These are phyloP conservation scores for Rubroboletus satanas DNA, from an alignment of 768 basidiomycete species.

Conservation along the genomic window DNA sequence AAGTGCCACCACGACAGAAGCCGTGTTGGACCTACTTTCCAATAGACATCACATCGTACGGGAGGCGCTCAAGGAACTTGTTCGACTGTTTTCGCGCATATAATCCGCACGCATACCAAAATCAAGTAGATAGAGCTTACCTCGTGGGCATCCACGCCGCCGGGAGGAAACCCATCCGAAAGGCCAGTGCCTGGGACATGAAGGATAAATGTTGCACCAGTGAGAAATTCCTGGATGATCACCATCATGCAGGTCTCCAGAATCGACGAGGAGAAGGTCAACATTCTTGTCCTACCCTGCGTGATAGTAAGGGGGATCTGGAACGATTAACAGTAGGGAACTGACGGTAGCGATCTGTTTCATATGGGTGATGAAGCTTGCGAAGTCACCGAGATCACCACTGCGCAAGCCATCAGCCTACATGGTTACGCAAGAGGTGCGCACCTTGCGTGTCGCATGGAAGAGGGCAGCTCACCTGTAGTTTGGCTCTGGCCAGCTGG, in stretches of 20 bases:
- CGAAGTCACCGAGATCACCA: conserved; percentile 76
- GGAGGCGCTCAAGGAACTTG: conserved; percentile 64
- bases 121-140: conserved; percentile 34
- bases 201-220: not conserved
- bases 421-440: not conserved
- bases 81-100: conserved; percentile 48
- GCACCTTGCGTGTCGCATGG: not conserved
- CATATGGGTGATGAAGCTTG: conserved; percentile 84
- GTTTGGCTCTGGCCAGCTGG: conserved; percentile 69
- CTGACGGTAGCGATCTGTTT: conserved; percentile 63
- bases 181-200: conserved; percentile 62
- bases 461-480: conserved; percentile 46
- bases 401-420: conserved; percentile 19
- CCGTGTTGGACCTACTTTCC: conserved; percentile 60
- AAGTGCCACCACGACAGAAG: too few relatives aligned
- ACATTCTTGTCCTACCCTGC: conserved; percentile 56
- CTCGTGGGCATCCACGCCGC: conserved; percentile 69
- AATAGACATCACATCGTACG: conserved; percentile 80
- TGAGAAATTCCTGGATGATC: not conserved
- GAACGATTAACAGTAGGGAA: not conserved
- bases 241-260: conserved; percentile 77
- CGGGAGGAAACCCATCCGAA: conserved; percentile 68
- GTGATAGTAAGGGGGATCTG: not conserved
- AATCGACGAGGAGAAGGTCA: conserved; percentile 79
- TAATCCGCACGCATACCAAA: not conserved